Conservation (phyloP, 257 asterid species). For the Ballota nigra region DNA sequence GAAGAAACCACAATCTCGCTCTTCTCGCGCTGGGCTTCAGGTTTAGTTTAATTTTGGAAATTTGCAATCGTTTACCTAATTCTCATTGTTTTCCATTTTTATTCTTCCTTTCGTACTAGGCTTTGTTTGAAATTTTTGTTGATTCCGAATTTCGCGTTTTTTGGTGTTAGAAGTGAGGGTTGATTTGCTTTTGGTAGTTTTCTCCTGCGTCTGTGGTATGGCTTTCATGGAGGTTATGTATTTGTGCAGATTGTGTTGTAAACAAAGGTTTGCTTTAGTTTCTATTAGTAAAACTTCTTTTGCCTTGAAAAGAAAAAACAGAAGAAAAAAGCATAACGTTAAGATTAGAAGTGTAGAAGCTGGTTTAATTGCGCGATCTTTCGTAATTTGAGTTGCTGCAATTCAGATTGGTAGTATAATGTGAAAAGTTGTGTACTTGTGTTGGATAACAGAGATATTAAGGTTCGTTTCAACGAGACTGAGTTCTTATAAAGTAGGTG, state of each 20-base stretch:
- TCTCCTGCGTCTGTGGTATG: neutral
- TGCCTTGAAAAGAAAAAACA: neutral
- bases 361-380: neutral
- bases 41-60: conserved; percentile 7
- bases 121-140: neutral
- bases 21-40: conserved; percentile 56
- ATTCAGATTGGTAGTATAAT: neutral
- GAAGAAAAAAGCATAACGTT: neutral
- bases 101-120: neutral
- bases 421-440: neutral
- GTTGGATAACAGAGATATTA: neutral
- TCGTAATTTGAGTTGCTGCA: neutral
- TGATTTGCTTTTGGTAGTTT: neutral
- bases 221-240: neutral
- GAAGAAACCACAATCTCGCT: conserved; percentile 49
- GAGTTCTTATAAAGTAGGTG: neutral
- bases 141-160: neutral
- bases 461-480: neutral
- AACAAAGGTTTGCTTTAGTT: no score
- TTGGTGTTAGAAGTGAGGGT: neutral
- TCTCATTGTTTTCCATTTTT: neutral
- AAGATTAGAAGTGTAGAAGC: neutral
- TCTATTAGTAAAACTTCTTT: neutral
- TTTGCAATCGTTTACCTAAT: neutral
- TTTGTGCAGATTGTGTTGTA: neutral